phyloP scores from a whole-genome alignment of 2,329 filamentous ascomycete species.

The Raffaelea albimanens region DNA sequence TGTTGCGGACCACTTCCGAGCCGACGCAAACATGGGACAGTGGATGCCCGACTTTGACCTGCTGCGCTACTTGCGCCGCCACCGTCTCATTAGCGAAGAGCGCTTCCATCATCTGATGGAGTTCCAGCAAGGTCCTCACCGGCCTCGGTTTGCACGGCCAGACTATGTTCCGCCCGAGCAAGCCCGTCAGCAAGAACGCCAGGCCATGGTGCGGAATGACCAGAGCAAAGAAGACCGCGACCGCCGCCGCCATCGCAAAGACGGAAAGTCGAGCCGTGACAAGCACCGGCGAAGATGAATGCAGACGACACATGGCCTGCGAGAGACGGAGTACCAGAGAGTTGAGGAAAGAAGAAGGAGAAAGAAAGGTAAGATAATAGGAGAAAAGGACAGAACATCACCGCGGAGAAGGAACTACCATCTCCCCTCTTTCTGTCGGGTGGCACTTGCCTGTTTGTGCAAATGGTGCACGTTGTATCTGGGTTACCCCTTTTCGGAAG shows the following conservation, averaged over 20 bases:
- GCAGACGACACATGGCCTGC: neutral
- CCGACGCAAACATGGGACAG: constrained; percentile 14
- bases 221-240: constrained; percentile 3
- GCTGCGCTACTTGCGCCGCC: constrained; percentile 24
- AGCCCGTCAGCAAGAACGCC: neutral
- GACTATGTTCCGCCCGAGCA: neutral
- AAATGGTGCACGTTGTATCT: too few relatives aligned
- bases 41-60: constrained; percentile 31
- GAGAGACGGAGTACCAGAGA: neutral
- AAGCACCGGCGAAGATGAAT: neutral
- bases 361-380: neutral
- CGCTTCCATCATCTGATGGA: constrained; percentile 11
- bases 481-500: too few relatives aligned
- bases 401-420: too few relatives aligned
- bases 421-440: too few relatives aligned
- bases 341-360: neutral
- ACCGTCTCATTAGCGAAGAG: constrained; percentile 18
- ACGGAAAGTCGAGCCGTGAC: neutral
- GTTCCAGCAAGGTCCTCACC: neutral
- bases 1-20: constrained; percentile 33
- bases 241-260: neutral
- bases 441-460: too few relatives aligned
- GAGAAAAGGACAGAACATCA: too few relatives aligned
- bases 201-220: neutral
- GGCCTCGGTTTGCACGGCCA: neutral